Percentiles rank a stretch among this genome's conserved stretches.
These are phyloP conservation scores for Neckera pumila DNA, from an alignment of 225 moss, liverwort and hornwort species.

Conservation along the genomic window DNA sequence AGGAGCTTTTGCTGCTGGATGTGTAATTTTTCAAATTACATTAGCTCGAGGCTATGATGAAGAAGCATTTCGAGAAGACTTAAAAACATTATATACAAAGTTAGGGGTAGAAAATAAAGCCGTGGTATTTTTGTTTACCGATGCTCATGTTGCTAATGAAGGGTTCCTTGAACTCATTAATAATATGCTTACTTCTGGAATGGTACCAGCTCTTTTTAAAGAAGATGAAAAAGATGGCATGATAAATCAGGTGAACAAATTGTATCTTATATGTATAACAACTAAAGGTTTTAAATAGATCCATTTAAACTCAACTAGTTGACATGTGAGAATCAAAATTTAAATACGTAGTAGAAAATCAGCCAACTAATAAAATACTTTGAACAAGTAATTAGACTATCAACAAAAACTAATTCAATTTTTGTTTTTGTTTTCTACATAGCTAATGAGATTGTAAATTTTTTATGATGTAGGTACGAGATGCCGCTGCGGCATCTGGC, in stretches of 20 bases:
- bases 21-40: conserved; percentile 66
- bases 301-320: not conserved
- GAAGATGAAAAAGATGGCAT: conserved; percentile 91
- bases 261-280: too few relatives aligned
- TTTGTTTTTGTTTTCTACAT: not conserved
- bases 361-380: not conserved
- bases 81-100: conserved; percentile 55
- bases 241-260: conserved; percentile 47
- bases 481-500: conserved; percentile 50
- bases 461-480: conserved; percentile 25
- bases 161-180: conserved; percentile 80
- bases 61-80: conserved; percentile 69
- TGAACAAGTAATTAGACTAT: too few relatives aligned
- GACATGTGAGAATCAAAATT: not conserved
- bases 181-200: conserved; percentile 91
- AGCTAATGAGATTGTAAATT: not conserved
- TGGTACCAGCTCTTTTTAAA: conserved; percentile 85
- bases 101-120: conserved; percentile 64
- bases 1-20: conserved; percentile 61
- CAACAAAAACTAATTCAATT: not conserved
- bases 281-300: not conserved
- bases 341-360: too few relatives aligned
- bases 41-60: conserved; percentile 77
- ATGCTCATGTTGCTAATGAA: conserved; percentile 77
- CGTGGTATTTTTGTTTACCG: conserved; percentile 71